These are phyloP conservation scores for Musa itinerans DNA, from an alignment of 176 grass and related monocot species.

Conservation along the genomic window DNA sequence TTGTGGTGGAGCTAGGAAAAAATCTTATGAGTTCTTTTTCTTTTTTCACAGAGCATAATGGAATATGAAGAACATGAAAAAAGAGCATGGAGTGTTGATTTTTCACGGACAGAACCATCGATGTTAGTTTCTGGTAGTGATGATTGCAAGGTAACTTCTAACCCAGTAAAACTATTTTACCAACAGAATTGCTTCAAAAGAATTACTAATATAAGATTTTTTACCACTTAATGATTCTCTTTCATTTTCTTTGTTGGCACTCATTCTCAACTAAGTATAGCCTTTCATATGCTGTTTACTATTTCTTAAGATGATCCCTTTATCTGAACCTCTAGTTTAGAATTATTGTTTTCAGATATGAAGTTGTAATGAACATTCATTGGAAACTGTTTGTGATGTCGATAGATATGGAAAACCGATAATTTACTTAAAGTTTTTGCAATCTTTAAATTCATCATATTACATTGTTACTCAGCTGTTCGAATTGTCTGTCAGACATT, in stretches of 20 bases:
- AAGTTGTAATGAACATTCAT: too few species aligned
- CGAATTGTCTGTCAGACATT: too few species aligned
- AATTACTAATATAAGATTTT: background rate
- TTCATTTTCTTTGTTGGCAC: background rate
- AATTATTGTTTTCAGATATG: too few species aligned
- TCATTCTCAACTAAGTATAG: too few species aligned
- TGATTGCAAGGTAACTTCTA: slow-evolving; percentile 86
- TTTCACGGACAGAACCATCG: slow-evolving; percentile 81
- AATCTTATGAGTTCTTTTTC: slow-evolving; percentile 10
- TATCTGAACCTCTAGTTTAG: too few species aligned
- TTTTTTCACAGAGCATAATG: slow-evolving; percentile 65
- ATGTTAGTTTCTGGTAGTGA: slow-evolving; percentile 98
- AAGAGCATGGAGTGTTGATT: slow-evolving; percentile 99
- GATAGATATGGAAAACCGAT: too few species aligned
- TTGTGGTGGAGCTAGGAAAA: slow-evolving; percentile 12
- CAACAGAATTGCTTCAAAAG: background rate
- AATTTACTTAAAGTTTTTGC: too few species aligned
- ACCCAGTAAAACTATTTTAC: background rate
- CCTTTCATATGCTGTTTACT: too few species aligned
- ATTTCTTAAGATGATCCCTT: too few species aligned
- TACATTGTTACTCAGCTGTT: too few species aligned
- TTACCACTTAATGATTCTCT: background rate
- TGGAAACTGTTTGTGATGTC: too few species aligned
- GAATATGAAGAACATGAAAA: slow-evolving; percentile 99
- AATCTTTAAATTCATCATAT: too few species aligned